Base-by-base conservation (phyloP, 1,284 basidiomycete genomes). In the Volvariella volvacea region DNA sequence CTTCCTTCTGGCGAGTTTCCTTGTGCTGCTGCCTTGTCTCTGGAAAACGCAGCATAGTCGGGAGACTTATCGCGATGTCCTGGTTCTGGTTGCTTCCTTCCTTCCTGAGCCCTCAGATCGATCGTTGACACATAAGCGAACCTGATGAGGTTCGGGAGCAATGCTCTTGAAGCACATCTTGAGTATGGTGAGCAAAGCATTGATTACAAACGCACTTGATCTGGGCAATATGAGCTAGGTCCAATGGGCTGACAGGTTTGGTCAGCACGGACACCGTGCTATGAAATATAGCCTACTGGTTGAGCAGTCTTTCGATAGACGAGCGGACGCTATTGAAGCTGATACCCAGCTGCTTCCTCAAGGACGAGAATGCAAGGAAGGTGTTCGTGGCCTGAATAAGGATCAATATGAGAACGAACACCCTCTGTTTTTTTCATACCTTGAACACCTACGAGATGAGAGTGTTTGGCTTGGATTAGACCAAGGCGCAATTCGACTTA, bases 281-380 rank as follows among this genome's bases (percentile, higher is more conserved):
- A 41, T 42, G 39, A 44, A 48, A 7, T 7, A 32, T 8, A 19
- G 45, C 71, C 40, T 52, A 86, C 88, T 79, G 69, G 55, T 87
- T 88, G 7, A 92, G 65, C 12, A 92, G 68, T 34, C 74, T 71
- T 64, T 94, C 88, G 0, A 92, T 88, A 20, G 88, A 89, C 9
- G 74, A 73, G 39, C 84, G 76, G 30, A 94, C 74, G 4, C 81
- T 76, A 3, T 83, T 72, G 57, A 92, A 93, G 0, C 89, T 92
- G 2, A 80, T 83, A 2, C 88, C 85, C 42, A 95, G 66, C 51
- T 90, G 82, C 54, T 90, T 90, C 52, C 88, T 74, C 0, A 88
- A 84, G 2, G 88, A 87, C 45, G 90, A 78, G 56, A 95, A 95
- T 0, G 88, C 90, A 43, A 93, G 78, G 2, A 95, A 89, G 3